Percentiles rank a stretch among this genome's conserved stretches.
phyloP scores from a whole-genome alignment of 2,329 filamentous ascomycete species.

The Nemania serpens region DNA sequence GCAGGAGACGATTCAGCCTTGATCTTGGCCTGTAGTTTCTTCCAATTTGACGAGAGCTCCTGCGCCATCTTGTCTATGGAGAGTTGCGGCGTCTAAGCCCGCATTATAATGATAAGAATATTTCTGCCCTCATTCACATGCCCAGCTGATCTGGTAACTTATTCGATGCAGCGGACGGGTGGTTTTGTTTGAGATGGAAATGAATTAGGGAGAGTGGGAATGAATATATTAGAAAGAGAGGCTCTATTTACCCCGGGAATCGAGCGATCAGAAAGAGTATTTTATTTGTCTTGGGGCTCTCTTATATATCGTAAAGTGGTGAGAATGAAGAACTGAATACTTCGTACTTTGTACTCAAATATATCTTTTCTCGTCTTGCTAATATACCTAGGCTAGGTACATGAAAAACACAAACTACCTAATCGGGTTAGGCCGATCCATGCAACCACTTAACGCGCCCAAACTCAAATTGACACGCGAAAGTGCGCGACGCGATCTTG shows the following conservation, averaged over 20 bases:
- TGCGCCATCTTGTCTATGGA: conserved; percentile 45
- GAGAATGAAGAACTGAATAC: no score
- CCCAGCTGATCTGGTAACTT: background rate
- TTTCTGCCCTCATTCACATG: background rate
- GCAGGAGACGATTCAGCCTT: conserved; percentile 50
- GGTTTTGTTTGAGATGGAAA: background rate
- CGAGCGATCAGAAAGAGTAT: no score
- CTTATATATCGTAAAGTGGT: no score
- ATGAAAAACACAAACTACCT: background rate
- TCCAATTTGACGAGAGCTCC: conserved; percentile 74
- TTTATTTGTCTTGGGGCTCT: no score
- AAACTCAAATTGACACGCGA: conserved; percentile 14
- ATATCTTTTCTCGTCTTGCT: no score
- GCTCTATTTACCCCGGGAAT: no score
- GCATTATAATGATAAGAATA: conserved; percentile 3
- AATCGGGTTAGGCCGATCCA: background rate
- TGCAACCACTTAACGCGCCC: conserved; percentile 32
- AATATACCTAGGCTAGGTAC: no score
- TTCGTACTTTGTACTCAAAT: no score
- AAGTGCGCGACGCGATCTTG: conserved; percentile 27
- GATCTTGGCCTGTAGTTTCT: conserved; percentile 70
- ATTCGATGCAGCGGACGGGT: background rate
- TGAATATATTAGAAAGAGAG: no score
- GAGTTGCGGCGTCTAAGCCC: background rate
- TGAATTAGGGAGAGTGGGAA: no score